A percentile compares a stretch with the other conserved stretches of the same genome.
Evolutionary conservation across 2,329 filamentous ascomycete species (phyloP).

Genomic region (Botryosphaeria dothidea): DNA sequence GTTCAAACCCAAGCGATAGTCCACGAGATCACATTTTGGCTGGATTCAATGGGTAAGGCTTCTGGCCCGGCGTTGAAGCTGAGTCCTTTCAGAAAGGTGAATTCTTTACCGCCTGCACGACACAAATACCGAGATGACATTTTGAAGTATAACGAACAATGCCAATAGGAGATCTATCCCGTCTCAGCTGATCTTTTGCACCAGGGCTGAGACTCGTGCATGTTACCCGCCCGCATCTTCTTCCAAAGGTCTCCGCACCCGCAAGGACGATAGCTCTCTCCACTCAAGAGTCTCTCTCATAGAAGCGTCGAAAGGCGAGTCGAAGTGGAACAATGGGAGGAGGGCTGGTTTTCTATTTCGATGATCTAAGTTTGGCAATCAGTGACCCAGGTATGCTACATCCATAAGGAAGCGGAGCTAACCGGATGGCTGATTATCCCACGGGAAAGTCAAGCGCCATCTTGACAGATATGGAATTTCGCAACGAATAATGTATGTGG

Average conservation of each 20-base stretch:
- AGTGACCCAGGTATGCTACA: background rate
- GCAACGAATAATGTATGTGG: background rate
- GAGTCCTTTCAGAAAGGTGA: too few species aligned
- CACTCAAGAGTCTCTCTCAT: background rate
- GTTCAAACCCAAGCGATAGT: too few species aligned
- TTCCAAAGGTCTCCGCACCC: background rate
- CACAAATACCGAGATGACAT: too few species aligned
- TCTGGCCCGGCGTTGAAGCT: too few species aligned
- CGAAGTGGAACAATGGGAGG: background rate
- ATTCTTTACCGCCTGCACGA: too few species aligned
- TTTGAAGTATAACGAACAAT: too few species aligned
- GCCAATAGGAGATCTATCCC: too few species aligned
- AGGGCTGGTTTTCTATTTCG: background rate
- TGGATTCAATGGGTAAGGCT: too few species aligned
- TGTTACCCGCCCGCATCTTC: background rate
- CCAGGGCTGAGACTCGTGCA: too few species aligned
- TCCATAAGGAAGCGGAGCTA: background rate
- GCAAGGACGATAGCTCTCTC: background rate
- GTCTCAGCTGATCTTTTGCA: too few species aligned
- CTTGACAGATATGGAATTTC: background rate
- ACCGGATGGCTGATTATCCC: too few species aligned
- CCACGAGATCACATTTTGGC: too few species aligned
- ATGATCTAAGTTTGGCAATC: background rate
- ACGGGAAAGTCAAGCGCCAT: background rate
- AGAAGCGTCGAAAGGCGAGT: background rate